A percentile compares a stretch with the other conserved stretches of the same genome.
Conservation (phyloP, 2,329 filamentous ascomycete species). For the Coniochaeta hoffmannii region DNA sequence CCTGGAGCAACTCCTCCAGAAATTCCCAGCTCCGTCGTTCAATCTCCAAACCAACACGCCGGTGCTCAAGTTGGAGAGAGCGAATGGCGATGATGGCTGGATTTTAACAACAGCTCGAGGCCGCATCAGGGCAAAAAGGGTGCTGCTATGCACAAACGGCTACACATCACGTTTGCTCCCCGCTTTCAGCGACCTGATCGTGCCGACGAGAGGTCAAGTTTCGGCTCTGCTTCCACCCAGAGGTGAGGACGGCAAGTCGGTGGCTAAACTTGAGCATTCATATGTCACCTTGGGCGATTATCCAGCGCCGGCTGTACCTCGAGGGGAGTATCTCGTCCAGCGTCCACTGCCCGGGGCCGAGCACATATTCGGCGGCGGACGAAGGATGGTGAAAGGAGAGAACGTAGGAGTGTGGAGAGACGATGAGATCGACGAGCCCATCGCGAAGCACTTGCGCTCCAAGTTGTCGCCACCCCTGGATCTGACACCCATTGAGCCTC, state of each 20-base stretch:
- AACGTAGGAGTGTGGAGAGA: constrained; percentile 30
- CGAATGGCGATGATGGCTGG: constrained; percentile 34
- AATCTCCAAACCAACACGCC: constrained; percentile 72
- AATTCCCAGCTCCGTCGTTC: constrained; percentile 35
- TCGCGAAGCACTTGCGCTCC: constrained; percentile 47
- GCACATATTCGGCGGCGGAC: constrained; percentile 65
- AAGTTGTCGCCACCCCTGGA: constrained; percentile 35
- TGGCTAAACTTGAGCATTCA: constrained; percentile 40
- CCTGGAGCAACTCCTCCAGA: constrained; percentile 48
- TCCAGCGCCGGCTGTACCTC: constrained; percentile 25
- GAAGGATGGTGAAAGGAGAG: constrained; percentile 43
- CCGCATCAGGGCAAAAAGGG: constrained; percentile 49
- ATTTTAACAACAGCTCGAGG: constrained; percentile 62
- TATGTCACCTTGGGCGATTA: constrained; percentile 52
- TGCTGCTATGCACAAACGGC: constrained; percentile 76
- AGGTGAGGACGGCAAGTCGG: constrained; percentile 13
- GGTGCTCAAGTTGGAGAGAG: constrained; percentile 36
- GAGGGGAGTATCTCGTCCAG: constrained; percentile 69
- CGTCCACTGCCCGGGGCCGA: constrained; percentile 50
- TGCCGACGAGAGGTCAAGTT: constrained; percentile 72
- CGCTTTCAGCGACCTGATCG: constrained; percentile 59
- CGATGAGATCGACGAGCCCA: constrained; percentile 27
- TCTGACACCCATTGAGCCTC: constrained; percentile 17
- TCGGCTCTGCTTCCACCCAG: constrained; percentile 54
- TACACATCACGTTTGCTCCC: constrained; percentile 75